A percentile compares a stretch with the other conserved stretches of the same genome.
These are phyloP conservation scores for Bretschneidera sinensis DNA, from an alignment of 345 rosid genomes.

Conservation along the genomic window DNA sequence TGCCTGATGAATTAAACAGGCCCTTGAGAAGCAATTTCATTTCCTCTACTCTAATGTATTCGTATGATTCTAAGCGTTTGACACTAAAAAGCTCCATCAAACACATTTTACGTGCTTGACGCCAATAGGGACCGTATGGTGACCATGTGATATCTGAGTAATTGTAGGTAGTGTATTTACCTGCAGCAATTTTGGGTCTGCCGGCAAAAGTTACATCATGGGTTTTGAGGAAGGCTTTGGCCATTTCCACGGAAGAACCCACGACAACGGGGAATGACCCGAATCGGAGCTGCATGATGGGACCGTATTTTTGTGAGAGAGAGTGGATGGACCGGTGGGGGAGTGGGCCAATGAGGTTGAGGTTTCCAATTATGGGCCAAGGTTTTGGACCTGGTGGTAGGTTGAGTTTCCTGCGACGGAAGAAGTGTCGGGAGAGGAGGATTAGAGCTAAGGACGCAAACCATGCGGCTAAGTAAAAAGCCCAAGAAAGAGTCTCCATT, in stretches of 20 bases:
- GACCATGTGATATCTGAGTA: constrained; percentile 59
- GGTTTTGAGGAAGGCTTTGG: constrained; percentile 26
- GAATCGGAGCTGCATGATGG: constrained; percentile 45
- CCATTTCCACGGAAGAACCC: constrained; percentile 2
- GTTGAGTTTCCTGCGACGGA: neutral
- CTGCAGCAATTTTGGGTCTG: constrained; percentile 49
- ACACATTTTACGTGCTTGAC: constrained; percentile 60
- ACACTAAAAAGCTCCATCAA: constrained; percentile 52
- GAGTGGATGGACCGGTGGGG: constrained; percentile 58
- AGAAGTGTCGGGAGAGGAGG: neutral
- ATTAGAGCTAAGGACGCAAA: no score
- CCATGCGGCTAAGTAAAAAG: neutral
- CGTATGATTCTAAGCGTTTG: constrained; percentile 49
- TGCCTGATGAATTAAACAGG: constrained; percentile 19
- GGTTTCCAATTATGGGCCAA: constrained; percentile 8
- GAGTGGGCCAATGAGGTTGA: constrained; percentile 24
- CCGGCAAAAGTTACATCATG: constrained; percentile 40
- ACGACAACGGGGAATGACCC: constrained; percentile 37
- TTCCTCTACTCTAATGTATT: constrained; percentile 52
- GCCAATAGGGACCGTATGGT: constrained; percentile 60
- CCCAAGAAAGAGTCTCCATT: neutral
- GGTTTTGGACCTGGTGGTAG: constrained; percentile 8
- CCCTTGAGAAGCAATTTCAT: constrained; percentile 19
- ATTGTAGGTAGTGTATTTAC: constrained; percentile 58
- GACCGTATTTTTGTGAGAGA: constrained; percentile 47